Percentiles rank a stretch among this genome's conserved stretches.
These are phyloP conservation scores for Magnolia officinalis DNA, from an alignment of 164 flowering plant species.

Conservation along the genomic window DNA sequence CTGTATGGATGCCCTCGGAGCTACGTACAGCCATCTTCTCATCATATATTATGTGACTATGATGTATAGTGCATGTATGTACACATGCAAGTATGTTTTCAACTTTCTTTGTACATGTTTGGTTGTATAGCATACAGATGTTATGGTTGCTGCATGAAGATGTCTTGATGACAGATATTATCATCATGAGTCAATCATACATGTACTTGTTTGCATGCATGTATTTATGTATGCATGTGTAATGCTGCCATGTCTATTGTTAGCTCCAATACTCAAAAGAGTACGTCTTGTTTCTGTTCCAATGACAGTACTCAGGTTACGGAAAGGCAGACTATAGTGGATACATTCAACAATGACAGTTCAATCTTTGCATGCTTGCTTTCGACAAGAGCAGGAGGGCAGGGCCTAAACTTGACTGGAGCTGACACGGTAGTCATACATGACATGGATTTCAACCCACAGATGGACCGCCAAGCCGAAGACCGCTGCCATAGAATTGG, in stretches of 20 bases:
- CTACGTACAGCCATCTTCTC: not conserved
- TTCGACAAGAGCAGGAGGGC: slow-evolving; percentile 97
- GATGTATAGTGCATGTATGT: too few species aligned
- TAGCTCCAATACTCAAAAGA: not conserved
- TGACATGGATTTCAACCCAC: slow-evolving; percentile 99
- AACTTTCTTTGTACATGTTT: not conserved
- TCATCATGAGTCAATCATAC: not conserved
- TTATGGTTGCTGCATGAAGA: not conserved
- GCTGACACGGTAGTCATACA: slow-evolving; percentile 96
- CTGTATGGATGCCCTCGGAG: not conserved
- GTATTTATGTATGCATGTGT: not conserved
- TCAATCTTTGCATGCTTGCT: slow-evolving; percentile 92
- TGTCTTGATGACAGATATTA: not conserved
- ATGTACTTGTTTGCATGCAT: too few species aligned
- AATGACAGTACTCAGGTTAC: slow-evolving; percentile 81
- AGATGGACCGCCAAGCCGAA: slow-evolving; percentile 94
- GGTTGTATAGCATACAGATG: not conserved
- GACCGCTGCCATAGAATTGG: slow-evolving; percentile 98
- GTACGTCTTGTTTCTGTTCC: not conserved
- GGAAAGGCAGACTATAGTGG: slow-evolving; percentile 89
- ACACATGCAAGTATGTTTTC: not conserved
- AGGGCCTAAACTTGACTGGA: slow-evolving; percentile 88
- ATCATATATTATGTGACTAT: not conserved
- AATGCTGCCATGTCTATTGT: not conserved
- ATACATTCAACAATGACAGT: slow-evolving; percentile 72